These are phyloP conservation scores for Narthecium ossifragum DNA, from an alignment of 106 monocot genomes.

Conservation along the genomic window DNA sequence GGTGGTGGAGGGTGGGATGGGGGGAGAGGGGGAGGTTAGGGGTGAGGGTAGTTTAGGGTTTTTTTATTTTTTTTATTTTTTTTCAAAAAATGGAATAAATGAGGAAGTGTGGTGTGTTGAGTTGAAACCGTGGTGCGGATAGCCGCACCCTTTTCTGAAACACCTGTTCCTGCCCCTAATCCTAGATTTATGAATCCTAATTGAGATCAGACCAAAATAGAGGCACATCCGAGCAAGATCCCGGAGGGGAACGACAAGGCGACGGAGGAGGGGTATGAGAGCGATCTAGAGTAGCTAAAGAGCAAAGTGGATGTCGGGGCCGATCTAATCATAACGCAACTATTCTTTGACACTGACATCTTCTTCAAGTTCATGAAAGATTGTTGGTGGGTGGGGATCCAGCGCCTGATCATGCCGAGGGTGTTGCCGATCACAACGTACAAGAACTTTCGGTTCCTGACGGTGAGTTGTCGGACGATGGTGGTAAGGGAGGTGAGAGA, in stretches of 20 bases:
- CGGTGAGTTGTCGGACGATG: conserved; percentile 41
- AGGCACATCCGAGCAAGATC: conserved; percentile 29
- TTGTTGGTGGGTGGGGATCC: conserved; percentile 44
- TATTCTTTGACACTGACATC: conserved; percentile 44
- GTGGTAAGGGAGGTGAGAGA: conserved; percentile 32
- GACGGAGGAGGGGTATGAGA: conserved; percentile 30
- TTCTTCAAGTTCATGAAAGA: conserved; percentile 50
- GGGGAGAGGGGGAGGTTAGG: too few species aligned
- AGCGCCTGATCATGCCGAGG: conserved; percentile 48
- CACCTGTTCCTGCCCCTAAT: background rate
- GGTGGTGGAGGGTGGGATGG: too few species aligned
- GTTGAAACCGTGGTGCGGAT: too few species aligned
- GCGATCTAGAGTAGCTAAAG: conserved; percentile 39
- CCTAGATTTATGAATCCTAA: background rate
- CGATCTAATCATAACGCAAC: conserved; percentile 52
- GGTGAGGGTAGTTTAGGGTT: too few species aligned
- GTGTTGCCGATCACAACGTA: conserved; percentile 48
- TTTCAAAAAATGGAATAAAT: too few species aligned
- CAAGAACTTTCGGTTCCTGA: conserved; percentile 47
- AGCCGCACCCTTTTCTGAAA: background rate
- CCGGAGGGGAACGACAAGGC: conserved; percentile 32
- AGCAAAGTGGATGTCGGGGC: conserved; percentile 55
- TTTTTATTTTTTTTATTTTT: too few species aligned
- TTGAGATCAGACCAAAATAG: too few species aligned
- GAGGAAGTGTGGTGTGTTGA: too few species aligned